Base-by-base conservation (phyloP, 148 eudicot species). In the Cornus controversa region DNA sequence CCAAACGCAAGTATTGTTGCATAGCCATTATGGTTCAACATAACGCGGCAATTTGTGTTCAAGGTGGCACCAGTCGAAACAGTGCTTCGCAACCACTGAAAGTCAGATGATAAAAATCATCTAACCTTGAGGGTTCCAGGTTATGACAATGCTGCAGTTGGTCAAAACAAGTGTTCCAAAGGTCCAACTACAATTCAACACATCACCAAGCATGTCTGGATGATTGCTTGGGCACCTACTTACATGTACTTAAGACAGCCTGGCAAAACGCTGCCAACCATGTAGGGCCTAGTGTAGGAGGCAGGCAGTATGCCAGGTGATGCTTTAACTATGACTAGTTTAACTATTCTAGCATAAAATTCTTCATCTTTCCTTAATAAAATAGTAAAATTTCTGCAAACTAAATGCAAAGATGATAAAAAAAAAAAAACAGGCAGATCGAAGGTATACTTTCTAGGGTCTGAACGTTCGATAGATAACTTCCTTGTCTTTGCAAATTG, bases 401-500 rank as follows among this genome's bases (percentile, higher is more conserved):
- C 2, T 11, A 16, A 58, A 70, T 20, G 50, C 28, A 76, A 62
- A 28, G 47, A 76, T 23, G 25, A 60, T 50, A 11, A 86, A 71
- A 31, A 5, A 31, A 31, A 31, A 2, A 69, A 36, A 60, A 3
- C 18, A 60, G 20, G 23, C 18, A 42, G 66, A 76, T n/a, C 23
- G 45, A 69, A 36, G 69, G 28, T 13, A 62, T 82, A 96, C 99
- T 86, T 93, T 87, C 94, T 86, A 62, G 86, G 84, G 28, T 93
- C 97, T 79, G 96, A 89, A 31, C 94, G 90, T 83, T 93, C 97
- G 70, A 79, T 50, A 58, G 97, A 93, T 73, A 90, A 73, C 85
- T 93, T 95, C 80, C 97, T 91, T 36, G 94, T 84, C 87, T 91
- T 95, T 31, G 96, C 97, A 90, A 89, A 91, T 81, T 90, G 96